Percentiles rank a stretch among this genome's conserved stretches.
Evolutionary conservation across 768 basidiomycete genomes (phyloP).

Genomic region (Russula griseocarnosa): DNA sequence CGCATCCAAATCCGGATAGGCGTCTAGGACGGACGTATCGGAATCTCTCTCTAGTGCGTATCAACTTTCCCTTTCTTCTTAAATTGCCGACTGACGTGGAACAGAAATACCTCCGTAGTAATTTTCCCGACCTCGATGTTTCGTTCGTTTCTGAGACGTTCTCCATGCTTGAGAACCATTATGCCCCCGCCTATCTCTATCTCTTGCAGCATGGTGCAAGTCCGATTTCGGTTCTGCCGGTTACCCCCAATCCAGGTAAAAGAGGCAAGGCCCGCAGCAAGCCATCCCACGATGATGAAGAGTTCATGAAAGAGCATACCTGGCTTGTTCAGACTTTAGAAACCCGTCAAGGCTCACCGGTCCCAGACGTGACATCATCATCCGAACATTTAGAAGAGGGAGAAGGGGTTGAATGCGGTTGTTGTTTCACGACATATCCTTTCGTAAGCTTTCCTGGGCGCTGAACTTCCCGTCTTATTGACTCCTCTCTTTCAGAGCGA

Average conservation of each 20-base stretch:
- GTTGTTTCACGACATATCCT: conserved; percentile 71
- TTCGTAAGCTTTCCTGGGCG: conserved; percentile 50
- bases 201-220: conserved; percentile 45
- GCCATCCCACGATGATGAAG: conserved; percentile 33
- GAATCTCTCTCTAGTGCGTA: conserved; percentile 50
- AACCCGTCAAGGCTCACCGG: conserved; percentile 7
- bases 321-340: conserved; percentile 43
- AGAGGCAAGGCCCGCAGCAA: conserved; percentile 33
- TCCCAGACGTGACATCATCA: conserved; percentile 29
- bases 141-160: conserved; percentile 49
- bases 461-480: neutral
- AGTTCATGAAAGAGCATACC: conserved; percentile 26
- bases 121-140: conserved; percentile 58
- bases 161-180: conserved; percentile 42
- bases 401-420: conserved; percentile 79
- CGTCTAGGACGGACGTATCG: conserved; percentile 46
- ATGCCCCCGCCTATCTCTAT: conserved; percentile 60
- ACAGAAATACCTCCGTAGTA: conserved; percentile 50
- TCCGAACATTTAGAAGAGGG: conserved; percentile 39
- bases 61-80: conserved; percentile 15
- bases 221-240: conserved; percentile 32
- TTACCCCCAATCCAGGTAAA: conserved; percentile 33
- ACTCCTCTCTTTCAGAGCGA: conserved; percentile 49
- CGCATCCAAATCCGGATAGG: conserved; percentile 43
- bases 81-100: conserved; percentile 11